Base-by-base conservation (phyloP, 352 stramenopile genomes). In the Phytophthora palmivora region DNA sequence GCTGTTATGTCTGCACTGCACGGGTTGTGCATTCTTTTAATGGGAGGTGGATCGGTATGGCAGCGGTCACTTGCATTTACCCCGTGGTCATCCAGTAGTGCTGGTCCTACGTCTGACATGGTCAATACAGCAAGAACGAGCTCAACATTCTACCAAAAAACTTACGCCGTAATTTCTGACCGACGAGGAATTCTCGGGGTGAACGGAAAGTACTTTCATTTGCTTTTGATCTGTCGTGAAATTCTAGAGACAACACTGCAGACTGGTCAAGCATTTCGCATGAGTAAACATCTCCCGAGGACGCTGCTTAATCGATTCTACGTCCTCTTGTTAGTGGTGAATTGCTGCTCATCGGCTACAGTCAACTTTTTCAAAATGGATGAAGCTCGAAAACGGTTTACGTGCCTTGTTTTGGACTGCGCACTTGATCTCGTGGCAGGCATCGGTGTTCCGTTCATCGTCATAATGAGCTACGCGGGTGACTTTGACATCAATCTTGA, bases 291-390 rank as follows among this genome's bases (percentile, higher is more conserved):
- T 9, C 45, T 74, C 1, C 48, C 66, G n/a, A 38, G 56, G 12
- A 33, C 54, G 0, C 57, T 64, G 15, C 62, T 81, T n/a, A 74
- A 81, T n/a, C 44, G 53, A 1, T 62, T 78, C n/a, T 72, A 67
- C 26, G 68, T 69, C 2, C 14, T 52, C 7, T 30, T 80, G 14
- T 32, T 80, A 3, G 53, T 66, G 6, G 2, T 51, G 3, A 74
- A 74, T 18, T 74, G 50, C 26, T 74, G 55, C 54, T 49, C 52
- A 3, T 53, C 57, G 1, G 44, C 44, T 7, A 19, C 67, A 12
- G 21, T 70, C 0, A 4, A 16, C 2, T 51, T 65, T 2, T 44
- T 61, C 15, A 57, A 39, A 15, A 41, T 26, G 8, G 26, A 67
- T 18, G 60, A 70, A 28, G 36, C 51, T 5, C 36, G 28, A 12